phyloP scores from a whole-genome alignment of 495 filamentous ascomycete genomes.

The Podospora fimiseda region DNA sequence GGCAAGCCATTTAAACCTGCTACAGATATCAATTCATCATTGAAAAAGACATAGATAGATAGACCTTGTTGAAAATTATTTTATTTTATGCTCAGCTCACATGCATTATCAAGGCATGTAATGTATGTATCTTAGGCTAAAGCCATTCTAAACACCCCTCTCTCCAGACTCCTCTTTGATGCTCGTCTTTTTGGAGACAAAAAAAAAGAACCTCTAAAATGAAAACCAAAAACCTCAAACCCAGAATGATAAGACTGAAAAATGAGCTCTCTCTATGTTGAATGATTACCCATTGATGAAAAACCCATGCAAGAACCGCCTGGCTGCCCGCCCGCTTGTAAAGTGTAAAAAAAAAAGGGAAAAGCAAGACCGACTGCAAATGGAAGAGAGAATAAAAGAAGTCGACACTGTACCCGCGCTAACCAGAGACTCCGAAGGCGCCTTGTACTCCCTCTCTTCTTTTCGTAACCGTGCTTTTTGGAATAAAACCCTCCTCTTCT shows the following conservation, averaged over 20 bases:
- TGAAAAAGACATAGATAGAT: not conserved
- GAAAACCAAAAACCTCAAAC: constrained; percentile 3
- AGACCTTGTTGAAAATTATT: not conserved
- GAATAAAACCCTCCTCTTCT: not conserved
- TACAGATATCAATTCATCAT: not conserved
- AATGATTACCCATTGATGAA: constrained; percentile 15
- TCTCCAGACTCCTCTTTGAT: not conserved
- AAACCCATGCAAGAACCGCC: constrained; percentile 13
- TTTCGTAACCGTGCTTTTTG: not conserved
- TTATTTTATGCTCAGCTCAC: not conserved
- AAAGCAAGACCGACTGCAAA: no score
- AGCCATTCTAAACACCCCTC: no score
- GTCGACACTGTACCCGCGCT: no score
- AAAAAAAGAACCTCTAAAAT: not conserved
- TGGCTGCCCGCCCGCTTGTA: not conserved
- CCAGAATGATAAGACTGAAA: not conserved
- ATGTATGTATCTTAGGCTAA: no score
- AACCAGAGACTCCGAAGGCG: not conserved
- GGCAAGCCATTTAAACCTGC: not conserved
- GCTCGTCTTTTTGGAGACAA: not conserved
- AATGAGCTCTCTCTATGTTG: constrained; percentile 22
- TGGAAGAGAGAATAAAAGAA: no score
- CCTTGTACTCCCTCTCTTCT: not conserved
- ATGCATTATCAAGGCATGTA: not conserved
- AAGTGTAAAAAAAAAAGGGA: not conserved